These are phyloP conservation scores for Jamesozyma jinghongensis DNA, from an alignment of 805 yeast species.

Conservation along the genomic window DNA sequence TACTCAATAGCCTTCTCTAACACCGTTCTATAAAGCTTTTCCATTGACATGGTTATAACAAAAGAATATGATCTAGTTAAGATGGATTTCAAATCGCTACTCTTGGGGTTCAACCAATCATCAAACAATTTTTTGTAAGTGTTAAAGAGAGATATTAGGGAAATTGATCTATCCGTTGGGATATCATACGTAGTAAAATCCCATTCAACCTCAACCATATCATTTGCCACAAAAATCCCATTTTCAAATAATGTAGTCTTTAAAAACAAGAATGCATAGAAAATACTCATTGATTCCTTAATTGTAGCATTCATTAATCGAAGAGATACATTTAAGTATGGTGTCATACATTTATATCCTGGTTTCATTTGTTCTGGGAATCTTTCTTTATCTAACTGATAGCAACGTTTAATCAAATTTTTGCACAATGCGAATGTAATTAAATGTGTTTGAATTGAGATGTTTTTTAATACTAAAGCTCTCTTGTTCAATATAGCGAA, in stretches of 20 bases:
- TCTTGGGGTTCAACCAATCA: conserved; percentile 1
- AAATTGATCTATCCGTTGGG: conserved; percentile 5
- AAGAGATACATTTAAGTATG: conserved; percentile 8
- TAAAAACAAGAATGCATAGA: conserved; percentile 7
- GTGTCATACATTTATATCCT: conserved; percentile 10
- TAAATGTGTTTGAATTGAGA: conserved; percentile 8
- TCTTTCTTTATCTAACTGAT: conserved; percentile 12
- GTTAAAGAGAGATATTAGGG: conserved; percentile 7
- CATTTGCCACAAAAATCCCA: conserved; percentile 4
- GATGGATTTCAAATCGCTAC: conserved; percentile 3
- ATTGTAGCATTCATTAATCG: background rate
- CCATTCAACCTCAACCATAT: conserved; percentile 8
- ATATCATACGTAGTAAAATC: conserved; percentile 8
- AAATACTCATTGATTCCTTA: background rate
- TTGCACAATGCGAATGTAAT: conserved; percentile 12
- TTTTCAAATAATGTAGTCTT: conserved; percentile 8
- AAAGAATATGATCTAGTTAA: conserved; percentile 9
- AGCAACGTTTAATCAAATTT: conserved; percentile 8
- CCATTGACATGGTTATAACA: conserved; percentile 8
- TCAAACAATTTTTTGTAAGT: conserved; percentile 11
- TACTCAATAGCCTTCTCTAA: conserved; percentile 14
- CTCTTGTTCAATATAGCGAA: conserved; percentile 10
- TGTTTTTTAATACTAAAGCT: conserved; percentile 6
- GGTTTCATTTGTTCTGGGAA: conserved; percentile 11
- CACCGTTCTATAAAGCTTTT: conserved; percentile 12